phyloP scores from a whole-genome alignment of 805 yeast species.

The Cyberlindnera japonica region DNA sequence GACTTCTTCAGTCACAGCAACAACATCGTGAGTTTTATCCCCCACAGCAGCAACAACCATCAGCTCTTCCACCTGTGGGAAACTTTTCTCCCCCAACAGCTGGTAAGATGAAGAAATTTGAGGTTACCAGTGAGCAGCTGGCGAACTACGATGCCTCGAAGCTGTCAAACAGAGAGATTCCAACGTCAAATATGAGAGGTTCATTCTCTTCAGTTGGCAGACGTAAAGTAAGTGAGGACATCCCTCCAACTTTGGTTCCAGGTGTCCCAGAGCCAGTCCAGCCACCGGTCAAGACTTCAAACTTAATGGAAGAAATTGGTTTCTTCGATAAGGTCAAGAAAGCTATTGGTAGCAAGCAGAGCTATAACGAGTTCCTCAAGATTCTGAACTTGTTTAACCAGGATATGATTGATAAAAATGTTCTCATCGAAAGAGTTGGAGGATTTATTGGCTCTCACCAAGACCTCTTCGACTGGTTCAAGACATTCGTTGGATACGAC shows the following conservation, averaged over 20 bases:
- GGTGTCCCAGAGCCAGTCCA: conserved; percentile 81
- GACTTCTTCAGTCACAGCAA: conserved; percentile 20
- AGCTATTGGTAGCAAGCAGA: conserved; percentile 80
- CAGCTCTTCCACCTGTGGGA: conserved; percentile 83
- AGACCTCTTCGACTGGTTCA: conserved; percentile 88
- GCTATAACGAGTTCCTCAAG: conserved; percentile 90
- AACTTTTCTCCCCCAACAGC: conserved; percentile 70
- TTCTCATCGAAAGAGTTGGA: conserved; percentile 79
- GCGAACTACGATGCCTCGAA: conserved; percentile 18
- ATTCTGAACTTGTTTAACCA: conserved; percentile 83
- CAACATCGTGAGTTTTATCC: conserved; percentile 29
- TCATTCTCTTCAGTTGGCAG: conserved; percentile 23
- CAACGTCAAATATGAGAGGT: conserved; percentile 35
- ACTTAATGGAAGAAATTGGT: conserved; percentile 76
- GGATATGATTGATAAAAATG: conserved; percentile 79
- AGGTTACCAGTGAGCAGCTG: conserved; percentile 13
- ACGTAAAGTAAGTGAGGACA: conserved; percentile 30
- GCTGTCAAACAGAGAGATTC: conserved; percentile 28
- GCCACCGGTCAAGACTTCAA: conserved; percentile 51
- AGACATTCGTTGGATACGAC: conserved; percentile 83
- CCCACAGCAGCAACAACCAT: conserved; percentile 21
- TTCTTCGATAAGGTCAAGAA: conserved; percentile 93
- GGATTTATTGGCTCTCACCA: conserved; percentile 78
- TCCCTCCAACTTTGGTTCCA: conserved; percentile 70
- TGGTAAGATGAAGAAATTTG: conserved; percentile 24